A percentile compares a stretch with the other conserved stretches of the same genome.
phyloP scores from a whole-genome alignment of 768 basidiomycete species.

The Pisolithus microcarpus region DNA sequence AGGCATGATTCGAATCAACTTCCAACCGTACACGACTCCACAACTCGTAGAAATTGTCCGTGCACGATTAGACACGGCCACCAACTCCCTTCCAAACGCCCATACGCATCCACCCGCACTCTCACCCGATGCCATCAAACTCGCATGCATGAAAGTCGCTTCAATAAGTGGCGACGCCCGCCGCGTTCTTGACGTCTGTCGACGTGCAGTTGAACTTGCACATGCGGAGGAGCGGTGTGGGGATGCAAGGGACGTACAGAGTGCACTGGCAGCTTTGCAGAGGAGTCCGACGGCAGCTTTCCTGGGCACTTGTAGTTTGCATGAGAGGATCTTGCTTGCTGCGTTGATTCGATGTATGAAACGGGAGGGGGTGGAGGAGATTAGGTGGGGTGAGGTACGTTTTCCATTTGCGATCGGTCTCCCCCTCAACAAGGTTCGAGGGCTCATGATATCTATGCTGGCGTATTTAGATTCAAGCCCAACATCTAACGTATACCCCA shows the following conservation, averaged over 20 bases:
- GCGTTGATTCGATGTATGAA: conserved; percentile 76
- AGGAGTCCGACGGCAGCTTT: conserved; percentile 86
- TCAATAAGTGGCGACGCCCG: conserved; percentile 90
- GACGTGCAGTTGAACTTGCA: conserved; percentile 84
- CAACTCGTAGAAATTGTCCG: conserved; percentile 83
- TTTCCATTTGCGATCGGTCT: too few relatives aligned
- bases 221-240: conserved; percentile 46
- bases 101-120: conserved; percentile 42
- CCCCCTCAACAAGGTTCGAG: too few relatives aligned
- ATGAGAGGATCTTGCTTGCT: conserved; percentile 84
- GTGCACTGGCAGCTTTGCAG: conserved; percentile 80
- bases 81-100: conserved; percentile 39
- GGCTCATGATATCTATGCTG: neutral
- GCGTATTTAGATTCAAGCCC: conserved; percentile 53
- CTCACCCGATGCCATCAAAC: conserved; percentile 65
- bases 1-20: conserved; percentile 91
- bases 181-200: conserved; percentile 86
- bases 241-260: conserved; percentile 62
- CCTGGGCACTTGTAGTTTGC: conserved; percentile 73
- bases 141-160: conserved; percentile 75
- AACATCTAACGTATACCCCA: conserved; percentile 66
- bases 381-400: conserved; percentile 71
- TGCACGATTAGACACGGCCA: conserved; percentile 63
- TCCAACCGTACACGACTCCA: conserved; percentile 74
- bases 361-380: conserved; percentile 80